Percentiles rank a stretch among this genome's conserved stretches.
phyloP scores from a whole-genome alignment of 495 filamentous ascomycete genomes.

The Letharia columbiana region DNA sequence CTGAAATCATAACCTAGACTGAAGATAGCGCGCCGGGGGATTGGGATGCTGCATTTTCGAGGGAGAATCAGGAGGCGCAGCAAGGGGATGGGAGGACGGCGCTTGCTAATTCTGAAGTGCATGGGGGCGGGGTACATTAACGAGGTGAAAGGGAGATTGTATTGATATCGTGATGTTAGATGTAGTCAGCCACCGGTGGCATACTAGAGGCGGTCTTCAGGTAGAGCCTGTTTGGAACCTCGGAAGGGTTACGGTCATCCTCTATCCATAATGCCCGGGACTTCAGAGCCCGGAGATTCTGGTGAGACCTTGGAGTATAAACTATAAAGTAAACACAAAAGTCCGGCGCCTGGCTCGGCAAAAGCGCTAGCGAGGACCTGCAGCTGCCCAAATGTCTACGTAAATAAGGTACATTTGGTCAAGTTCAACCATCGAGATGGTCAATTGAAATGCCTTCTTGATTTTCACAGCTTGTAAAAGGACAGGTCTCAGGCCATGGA shows the following conservation, averaged over 20 bases:
- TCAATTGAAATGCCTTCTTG: background rate
- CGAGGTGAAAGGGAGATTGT: background rate
- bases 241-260: background rate
- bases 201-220: background rate
- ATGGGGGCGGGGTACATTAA: background rate
- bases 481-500: slow-evolving; percentile 37
- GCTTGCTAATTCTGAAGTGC: background rate
- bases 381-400: background rate
- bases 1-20: background rate
- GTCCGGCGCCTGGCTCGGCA: slow-evolving; percentile 1
- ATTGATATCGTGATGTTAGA: background rate
- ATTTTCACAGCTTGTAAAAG: no score
- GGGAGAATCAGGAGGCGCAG: background rate
- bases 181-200: background rate
- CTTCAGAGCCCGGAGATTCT: no score
- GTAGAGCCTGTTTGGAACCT: background rate
- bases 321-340: background rate
- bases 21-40: background rate
- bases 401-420: no score
- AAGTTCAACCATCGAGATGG: background rate
- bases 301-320: no score
- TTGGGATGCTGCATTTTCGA: background rate
- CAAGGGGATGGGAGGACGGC: background rate
- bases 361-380: background rate
- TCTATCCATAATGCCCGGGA: background rate